Conservation (phyloP, 192 early-diverging fungal genomes). For the Mortierella claussenii region DNA sequence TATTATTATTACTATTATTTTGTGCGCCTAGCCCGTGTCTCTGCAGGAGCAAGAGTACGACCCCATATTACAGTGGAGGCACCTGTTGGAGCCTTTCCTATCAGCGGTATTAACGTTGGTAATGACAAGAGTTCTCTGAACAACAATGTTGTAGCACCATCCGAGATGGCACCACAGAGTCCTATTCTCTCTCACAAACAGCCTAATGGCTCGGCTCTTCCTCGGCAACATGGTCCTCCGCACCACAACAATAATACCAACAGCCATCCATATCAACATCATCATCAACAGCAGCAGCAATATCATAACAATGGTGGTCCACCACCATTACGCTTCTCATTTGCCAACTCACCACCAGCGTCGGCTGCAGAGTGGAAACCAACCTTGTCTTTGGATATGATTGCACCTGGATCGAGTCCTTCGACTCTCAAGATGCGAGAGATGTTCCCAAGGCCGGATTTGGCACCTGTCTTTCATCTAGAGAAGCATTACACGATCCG, state of each 20-base stretch:
- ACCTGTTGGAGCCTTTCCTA: conserved; percentile 32
- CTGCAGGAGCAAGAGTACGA: conserved; percentile 27
- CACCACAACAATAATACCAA: not conserved
- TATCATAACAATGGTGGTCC: not conserved
- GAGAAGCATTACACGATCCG: conserved; percentile 56
- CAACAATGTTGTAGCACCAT: not conserved
- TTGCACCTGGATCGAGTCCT: conserved; percentile 20
- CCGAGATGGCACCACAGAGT: conserved; percentile 12
- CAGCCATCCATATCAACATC: not conserved
- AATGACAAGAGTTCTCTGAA: not conserved
- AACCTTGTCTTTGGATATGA: conserved; percentile 25
- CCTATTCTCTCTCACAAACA: conserved; percentile 26
- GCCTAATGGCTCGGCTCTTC: conserved; percentile 15
- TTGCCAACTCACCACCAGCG: conserved; percentile 12
- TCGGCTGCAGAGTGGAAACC: conserved; percentile 30
- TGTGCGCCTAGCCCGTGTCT: conserved; percentile 29
- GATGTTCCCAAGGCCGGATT: conserved; percentile 42
- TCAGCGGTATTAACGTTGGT: conserved; percentile 7
- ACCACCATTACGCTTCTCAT: conserved; percentile 27
- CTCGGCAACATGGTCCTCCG: not conserved
- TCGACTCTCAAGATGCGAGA: conserved; percentile 57
- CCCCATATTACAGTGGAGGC: conserved; percentile 24
- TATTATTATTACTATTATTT: too few species aligned
- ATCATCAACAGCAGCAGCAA: not conserved
- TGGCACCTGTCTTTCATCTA: conserved; percentile 53